Evolutionary conservation across 495 filamentous ascomycete species (phyloP).

Genomic region (Apodospora peruviana): DNA sequence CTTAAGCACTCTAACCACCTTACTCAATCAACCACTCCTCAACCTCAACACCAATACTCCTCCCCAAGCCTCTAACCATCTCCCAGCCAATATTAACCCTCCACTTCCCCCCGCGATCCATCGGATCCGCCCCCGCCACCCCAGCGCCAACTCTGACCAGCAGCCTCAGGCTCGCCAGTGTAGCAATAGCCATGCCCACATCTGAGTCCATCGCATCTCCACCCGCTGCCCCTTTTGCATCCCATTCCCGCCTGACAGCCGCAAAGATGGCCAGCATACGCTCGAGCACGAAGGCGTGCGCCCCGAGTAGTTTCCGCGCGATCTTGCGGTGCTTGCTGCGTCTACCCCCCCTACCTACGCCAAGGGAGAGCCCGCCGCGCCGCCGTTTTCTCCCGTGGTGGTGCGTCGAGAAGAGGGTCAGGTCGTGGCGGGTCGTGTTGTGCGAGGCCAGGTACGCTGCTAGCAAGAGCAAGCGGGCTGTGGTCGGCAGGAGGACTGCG

Average conservation of each 20-base stretch:
- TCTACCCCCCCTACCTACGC: conserved; percentile 25
- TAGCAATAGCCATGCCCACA: conserved; percentile 68
- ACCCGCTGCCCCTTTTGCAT: conserved; percentile 24
- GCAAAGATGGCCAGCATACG: conserved; percentile 82
- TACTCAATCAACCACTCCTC: conserved; percentile 62
- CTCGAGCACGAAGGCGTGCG: conserved; percentile 82
- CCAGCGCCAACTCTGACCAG: conserved; percentile 52
- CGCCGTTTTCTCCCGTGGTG: conserved; percentile 47
- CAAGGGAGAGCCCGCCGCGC: conserved; percentile 25
- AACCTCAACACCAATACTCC: conserved; percentile 66
- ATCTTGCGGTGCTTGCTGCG: conserved; percentile 65
- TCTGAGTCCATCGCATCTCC: conserved; percentile 46
- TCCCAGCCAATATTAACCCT: conserved; percentile 74
- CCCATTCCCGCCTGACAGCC: conserved; percentile 66
- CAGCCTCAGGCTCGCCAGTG: conserved; percentile 70
- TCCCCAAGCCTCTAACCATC: conserved; percentile 54
- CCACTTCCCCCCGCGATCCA: conserved; percentile 66
- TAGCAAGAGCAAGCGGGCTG: conserved; percentile 74
- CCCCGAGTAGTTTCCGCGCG: conserved; percentile 60
- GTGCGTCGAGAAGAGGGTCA: conserved; percentile 77
- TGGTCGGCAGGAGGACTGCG: conserved; percentile 61
- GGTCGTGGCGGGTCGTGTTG: conserved; percentile 73
- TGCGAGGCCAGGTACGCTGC: conserved; percentile 90
- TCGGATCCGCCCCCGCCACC: conserved; percentile 42
- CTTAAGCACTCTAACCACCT: too few species aligned